A percentile compares a stretch with the other conserved stretches of the same genome.
Evolutionary conservation across 2,329 filamentous ascomycete genomes (phyloP).

Genomic region (Diplodia mutila): DNA sequence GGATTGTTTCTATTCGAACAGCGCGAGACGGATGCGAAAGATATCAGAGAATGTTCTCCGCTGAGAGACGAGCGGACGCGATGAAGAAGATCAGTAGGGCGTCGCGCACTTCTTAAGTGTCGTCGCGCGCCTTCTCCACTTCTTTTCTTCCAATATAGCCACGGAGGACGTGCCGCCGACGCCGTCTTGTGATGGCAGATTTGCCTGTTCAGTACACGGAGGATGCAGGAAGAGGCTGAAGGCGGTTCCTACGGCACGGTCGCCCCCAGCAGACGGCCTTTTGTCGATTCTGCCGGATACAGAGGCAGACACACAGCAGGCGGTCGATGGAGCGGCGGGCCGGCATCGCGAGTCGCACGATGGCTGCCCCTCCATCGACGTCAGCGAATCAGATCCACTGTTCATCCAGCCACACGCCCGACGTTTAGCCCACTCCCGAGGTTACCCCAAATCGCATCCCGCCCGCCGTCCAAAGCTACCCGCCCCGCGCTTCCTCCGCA

Average conservation of each 20-base stretch:
- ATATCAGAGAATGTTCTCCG: neutral
- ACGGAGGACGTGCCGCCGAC: constrained; percentile 44
- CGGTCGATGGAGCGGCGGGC: constrained; percentile 26
- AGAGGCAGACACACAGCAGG: neutral
- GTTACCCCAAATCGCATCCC: constrained; percentile 11
- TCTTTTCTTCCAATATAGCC: constrained; percentile 23
- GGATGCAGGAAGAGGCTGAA: constrained; percentile 7
- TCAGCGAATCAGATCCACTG: constrained; percentile 5
- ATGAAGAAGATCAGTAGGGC: neutral
- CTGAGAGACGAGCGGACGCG: neutral
- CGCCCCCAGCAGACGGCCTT: neutral
- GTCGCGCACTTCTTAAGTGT: neutral
- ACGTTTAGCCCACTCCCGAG: neutral
- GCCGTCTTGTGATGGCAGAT: constrained; percentile 32
- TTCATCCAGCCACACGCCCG: neutral
- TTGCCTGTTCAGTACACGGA: constrained; percentile 12
- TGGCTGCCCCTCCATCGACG: constrained; percentile 13
- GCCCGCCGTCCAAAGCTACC: neutral
- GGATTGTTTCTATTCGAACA: neutral
- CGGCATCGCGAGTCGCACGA: constrained; percentile 7
- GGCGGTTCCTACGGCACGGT: constrained; percentile 2
- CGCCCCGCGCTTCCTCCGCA: constrained; percentile 11
- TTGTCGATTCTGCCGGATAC: constrained; percentile 5
- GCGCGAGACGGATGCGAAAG: too few relatives aligned
- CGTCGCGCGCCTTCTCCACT: constrained; percentile 15